These are phyloP conservation scores for Sophora flavescens DNA, from an alignment of 306 rosid genomes.

Conservation along the genomic window DNA sequence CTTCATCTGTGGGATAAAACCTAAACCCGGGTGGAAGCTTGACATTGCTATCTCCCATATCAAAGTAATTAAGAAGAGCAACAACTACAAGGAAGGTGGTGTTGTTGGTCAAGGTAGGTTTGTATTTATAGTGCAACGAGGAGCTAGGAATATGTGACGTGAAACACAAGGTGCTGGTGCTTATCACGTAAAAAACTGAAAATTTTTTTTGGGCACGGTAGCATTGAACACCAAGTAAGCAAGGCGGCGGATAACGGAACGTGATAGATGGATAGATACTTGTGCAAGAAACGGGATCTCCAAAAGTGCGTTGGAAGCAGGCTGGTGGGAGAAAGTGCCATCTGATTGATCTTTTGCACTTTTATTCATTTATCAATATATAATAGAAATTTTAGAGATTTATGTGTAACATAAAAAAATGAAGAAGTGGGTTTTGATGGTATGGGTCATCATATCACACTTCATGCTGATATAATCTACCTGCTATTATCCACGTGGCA, in stretches of 20 bases:
- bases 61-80: slow-evolving; percentile 17
- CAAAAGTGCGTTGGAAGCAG: slow-evolving; percentile 35
- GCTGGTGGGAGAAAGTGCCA: slow-evolving; percentile 31
- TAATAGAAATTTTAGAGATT: background rate
- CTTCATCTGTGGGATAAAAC: slow-evolving; percentile 87
- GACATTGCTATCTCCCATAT: slow-evolving; percentile 69
- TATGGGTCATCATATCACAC: slow-evolving; percentile 67
- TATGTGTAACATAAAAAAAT: background rate
- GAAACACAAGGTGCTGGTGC: slow-evolving; percentile 53
- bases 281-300: slow-evolving; percentile 46
- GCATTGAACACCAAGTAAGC: slow-evolving; percentile 35
- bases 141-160: slow-evolving; percentile 46
- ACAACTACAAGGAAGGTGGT: background rate
- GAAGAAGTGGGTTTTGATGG: background rate
- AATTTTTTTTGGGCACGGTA: slow-evolving; percentile 14
- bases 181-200: slow-evolving; percentile 41
- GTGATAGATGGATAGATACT: slow-evolving; percentile 36
- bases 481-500: slow-evolving; percentile 68
- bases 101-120: slow-evolving; percentile 20
- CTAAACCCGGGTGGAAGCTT: slow-evolving; percentile 94
- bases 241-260: slow-evolving; percentile 61
- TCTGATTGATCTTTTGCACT: slow-evolving; percentile 1
- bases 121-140: slow-evolving; percentile 54
- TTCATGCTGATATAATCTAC: slow-evolving; percentile 83
- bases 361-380: background rate